These are phyloP conservation scores for Glycine tomentella DNA, from an alignment of 306 rosid genomes.

Conservation along the genomic window DNA sequence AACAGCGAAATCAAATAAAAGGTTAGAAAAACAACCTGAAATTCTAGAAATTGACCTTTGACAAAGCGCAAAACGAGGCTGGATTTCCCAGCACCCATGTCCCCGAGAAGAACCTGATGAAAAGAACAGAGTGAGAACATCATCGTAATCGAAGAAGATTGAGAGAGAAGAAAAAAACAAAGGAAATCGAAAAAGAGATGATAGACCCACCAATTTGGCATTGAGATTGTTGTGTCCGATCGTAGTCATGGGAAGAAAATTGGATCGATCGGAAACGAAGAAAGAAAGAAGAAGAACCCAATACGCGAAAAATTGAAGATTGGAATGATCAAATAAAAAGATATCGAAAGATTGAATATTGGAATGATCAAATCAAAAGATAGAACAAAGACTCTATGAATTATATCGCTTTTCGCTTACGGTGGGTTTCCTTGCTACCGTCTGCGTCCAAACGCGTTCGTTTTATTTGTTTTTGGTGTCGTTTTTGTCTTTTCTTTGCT, in stretches of 20 bases:
- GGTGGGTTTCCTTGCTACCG: constrained; percentile 48
- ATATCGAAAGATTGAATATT: constrained; percentile 12
- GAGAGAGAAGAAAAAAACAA: not conserved
- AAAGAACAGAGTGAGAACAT: constrained; percentile 16
- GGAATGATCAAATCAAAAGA: constrained; percentile 36
- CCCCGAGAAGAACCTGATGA: constrained; percentile 70
- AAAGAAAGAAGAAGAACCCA: constrained; percentile 36
- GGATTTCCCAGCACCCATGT: constrained; percentile 74
- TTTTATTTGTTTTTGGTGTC: constrained; percentile 33
- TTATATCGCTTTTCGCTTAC: constrained; percentile 45
- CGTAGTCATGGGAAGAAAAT: constrained; percentile 61
- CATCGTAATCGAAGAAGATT: constrained; percentile 20
- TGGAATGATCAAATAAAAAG: no score
- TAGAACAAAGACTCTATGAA: constrained; percentile 13
- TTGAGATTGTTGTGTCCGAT: constrained; percentile 68
- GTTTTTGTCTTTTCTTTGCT: constrained; percentile 29
- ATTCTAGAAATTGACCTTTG: constrained; percentile 72
- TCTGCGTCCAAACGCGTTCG: constrained; percentile 40
- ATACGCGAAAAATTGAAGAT: constrained; percentile 41
- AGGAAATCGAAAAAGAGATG: constrained; percentile 15
- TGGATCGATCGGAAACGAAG: constrained; percentile 52
- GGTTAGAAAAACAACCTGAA: constrained; percentile 49
- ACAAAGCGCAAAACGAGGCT: constrained; percentile 73
- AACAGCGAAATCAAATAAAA: constrained; percentile 2
- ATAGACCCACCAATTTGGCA: constrained; percentile 60